A percentile compares a stretch with the other conserved stretches of the same genome.
Conservation (phyloP, 768 basidiomycete genomes). For the Mycena floridula region DNA sequence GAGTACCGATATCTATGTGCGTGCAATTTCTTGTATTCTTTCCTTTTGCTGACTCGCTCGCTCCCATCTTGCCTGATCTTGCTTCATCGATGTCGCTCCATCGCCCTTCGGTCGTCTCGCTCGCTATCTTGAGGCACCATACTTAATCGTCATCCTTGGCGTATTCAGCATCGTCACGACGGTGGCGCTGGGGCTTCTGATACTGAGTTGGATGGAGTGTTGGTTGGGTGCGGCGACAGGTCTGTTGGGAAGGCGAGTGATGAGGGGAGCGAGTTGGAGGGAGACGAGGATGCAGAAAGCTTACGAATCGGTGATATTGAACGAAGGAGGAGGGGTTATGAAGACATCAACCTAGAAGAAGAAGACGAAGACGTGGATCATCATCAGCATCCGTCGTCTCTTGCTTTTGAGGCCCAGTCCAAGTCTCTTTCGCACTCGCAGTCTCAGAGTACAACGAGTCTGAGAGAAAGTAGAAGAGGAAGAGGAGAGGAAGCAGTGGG, state of each 20-base stretch:
- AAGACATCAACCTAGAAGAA: conserved; percentile 19
- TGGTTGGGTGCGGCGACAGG: conserved; percentile 65
- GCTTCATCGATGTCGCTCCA: background rate
- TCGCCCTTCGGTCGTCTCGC: background rate
- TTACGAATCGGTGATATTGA: too few species aligned
- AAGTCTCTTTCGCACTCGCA: too few species aligned
- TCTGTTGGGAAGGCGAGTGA: conserved; percentile 70
- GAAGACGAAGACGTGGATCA: conserved; percentile 41
- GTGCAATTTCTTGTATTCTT: conserved; percentile 16
- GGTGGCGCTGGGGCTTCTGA: conserved; percentile 55
- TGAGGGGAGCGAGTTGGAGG: too few species aligned
- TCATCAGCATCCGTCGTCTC: conserved; percentile 36
- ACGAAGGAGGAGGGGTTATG: too few species aligned
- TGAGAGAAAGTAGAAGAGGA: too few species aligned
- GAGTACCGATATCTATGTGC: conserved; percentile 73
- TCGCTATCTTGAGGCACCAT: conserved; percentile 55
- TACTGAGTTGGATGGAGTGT: conserved; percentile 70
- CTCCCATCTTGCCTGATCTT: too few species aligned
- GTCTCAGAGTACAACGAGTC: too few species aligned
- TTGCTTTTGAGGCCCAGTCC: too few species aligned
- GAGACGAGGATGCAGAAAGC: too few species aligned
- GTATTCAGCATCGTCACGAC: conserved; percentile 86
- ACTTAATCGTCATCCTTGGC: conserved; percentile 71
- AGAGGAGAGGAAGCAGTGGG: too few species aligned
- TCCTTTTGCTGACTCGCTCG: background rate